A percentile compares a stretch with the other conserved stretches of the same genome.
phyloP scores from a whole-genome alignment of 192 early-diverging fungal genomes.

The Coemansia sp. region DNA sequence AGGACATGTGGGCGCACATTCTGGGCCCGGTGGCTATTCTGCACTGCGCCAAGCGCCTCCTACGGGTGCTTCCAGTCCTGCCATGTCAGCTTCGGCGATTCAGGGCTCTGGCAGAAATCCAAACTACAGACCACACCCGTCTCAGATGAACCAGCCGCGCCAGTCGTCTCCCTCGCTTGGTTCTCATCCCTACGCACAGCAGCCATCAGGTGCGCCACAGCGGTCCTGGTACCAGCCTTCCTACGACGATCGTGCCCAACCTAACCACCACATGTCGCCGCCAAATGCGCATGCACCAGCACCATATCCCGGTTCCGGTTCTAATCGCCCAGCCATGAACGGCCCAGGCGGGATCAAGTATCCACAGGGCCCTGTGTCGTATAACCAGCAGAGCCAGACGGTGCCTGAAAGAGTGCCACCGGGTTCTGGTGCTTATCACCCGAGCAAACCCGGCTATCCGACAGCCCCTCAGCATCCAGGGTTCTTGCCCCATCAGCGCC shows the following conservation, averaged over 20 bases:
- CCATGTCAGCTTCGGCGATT: not conserved
- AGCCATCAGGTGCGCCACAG: not conserved
- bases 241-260: not conserved
- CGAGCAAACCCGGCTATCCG: slow-evolving; percentile 1
- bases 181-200: not conserved
- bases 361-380: not conserved
- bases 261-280: not conserved
- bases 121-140: slow-evolving; percentile 8
- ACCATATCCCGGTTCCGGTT: not conserved
- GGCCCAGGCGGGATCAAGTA: not conserved
- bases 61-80: not conserved
- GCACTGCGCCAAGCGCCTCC: not conserved
- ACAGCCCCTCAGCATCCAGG: not conserved
- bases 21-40: not conserved
- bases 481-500: not conserved
- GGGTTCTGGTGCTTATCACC: not conserved
- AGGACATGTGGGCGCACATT: not conserved
- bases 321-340: not conserved
- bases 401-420: slow-evolving; percentile 1
- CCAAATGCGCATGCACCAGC: not conserved
- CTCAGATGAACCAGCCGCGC: slow-evolving; percentile 7
- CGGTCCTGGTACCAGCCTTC: not conserved
- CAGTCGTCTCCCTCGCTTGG: slow-evolving; percentile 2
- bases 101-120: slow-evolving; percentile 1
- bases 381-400: not conserved